Evolutionary conservation across 2,329 filamentous ascomycete genomes (phyloP), one percentile per base, ranked within the genome.

Genomic region (Fusarium burgessii): DNA sequence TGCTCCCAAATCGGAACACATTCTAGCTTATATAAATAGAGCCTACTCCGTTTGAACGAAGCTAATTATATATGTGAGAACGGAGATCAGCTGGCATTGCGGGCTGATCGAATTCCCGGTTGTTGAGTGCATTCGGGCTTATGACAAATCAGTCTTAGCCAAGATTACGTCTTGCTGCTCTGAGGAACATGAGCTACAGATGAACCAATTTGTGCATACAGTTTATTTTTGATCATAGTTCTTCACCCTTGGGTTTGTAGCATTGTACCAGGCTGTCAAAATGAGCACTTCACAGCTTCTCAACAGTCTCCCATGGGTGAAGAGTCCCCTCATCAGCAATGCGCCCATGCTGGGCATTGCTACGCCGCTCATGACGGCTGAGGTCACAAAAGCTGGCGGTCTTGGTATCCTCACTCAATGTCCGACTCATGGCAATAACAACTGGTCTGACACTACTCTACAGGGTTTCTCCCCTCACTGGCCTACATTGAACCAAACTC

Each of bases 351-450:
- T 78, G 32, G 76, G 77, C 20, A 77, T 68, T 29, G 80, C 76
- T 12, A 74, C 73, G 17, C 76, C 81, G n/a, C 72, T 68, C 10
- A 73, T 83, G 47, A 78, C 81, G n/a, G 72, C 76, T 17, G 79
- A 82, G 52, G 80, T 83, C 8, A 78, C 71, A 61, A 82, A 79
- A 49, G 81, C 81, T 20, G 81, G 80, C 14, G 81, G 81, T 10
- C 54, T 83, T 15, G 81, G 81, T 82, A 76, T 14, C 7, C 12
- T 10, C 23, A 64, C 25, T 8, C 25, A 17, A 29, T 12, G 3
- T 15, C 29, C 35, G 12, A 27, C 8, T 6, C 10, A 25, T 40
- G 3, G 15, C 10, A 41, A 38, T 29, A n/a, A 14, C 2, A 23
- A 25, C 14, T 27, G 32, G 32, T 14, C 58, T 72, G 18, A 66